These are phyloP conservation scores for Zanthoxylum bungeanum DNA, from an alignment of 345 rosid species.

Conservation along the genomic window DNA sequence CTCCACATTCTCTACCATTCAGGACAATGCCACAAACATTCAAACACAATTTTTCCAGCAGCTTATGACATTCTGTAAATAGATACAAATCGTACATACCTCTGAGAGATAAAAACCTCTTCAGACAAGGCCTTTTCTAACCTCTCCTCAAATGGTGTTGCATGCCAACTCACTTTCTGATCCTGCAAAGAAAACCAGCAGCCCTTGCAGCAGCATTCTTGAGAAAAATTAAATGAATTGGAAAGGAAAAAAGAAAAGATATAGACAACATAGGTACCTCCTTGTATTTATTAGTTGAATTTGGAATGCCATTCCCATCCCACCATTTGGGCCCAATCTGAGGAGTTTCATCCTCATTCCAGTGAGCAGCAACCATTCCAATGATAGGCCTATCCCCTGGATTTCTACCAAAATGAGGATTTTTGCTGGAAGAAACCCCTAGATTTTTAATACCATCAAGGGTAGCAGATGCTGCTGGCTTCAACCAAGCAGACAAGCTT, in stretches of 20 bases:
- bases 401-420: conserved; percentile 36
- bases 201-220: not conserved
- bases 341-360: conserved; percentile 62
- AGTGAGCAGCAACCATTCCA: conserved; percentile 88
- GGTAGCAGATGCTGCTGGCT: conserved; percentile 25
- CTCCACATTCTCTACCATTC: not conserved
- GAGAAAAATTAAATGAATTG: not conserved
- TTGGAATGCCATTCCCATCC: conserved; percentile 98
- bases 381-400: conserved; percentile 81
- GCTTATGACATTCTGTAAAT: not conserved
- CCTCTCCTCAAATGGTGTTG: conserved; percentile 96
- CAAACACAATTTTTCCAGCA: not conserved
- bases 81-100: conserved; percentile 31
- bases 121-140: conserved; percentile 90
- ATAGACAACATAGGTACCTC: conserved; percentile 58
- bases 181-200: conserved; percentile 49
- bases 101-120: conserved; percentile 47
- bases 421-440: conserved; percentile 18
- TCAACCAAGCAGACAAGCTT: conserved; percentile 59
- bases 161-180: conserved; percentile 98
- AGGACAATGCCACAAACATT: not conserved
- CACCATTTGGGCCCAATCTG: conserved; percentile 74
- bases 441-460: conserved; percentile 21
- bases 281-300: conserved; percentile 90
- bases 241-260: not conserved